Evolutionary conservation across 352 stramenopile genomes (phyloP).

Genomic region (Globisporangium iwayamae): DNA sequence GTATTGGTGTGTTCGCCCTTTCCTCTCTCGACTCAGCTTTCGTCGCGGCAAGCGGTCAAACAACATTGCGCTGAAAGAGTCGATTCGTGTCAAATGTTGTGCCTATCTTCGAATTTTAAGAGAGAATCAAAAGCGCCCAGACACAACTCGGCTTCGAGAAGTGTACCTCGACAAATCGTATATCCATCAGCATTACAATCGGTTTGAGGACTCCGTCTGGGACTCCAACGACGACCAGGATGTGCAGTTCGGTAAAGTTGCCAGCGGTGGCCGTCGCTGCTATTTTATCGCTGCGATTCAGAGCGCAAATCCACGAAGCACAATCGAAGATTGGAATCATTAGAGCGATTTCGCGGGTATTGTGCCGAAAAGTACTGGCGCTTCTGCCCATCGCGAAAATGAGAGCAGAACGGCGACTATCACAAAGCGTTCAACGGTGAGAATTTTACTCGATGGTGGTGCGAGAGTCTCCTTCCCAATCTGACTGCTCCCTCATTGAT

Average conservation of each 20-base stretch:
- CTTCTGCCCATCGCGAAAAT: not conserved
- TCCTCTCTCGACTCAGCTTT: not conserved
- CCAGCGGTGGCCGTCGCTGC: not conserved
- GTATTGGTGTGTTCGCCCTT: not conserved
- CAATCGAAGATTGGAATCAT: not conserved
- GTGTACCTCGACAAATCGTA: slow-evolving; percentile 1
- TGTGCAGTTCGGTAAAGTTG: slow-evolving; percentile 1
- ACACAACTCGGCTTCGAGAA: not conserved
- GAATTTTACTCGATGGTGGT: not conserved
- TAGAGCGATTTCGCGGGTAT: not conserved
- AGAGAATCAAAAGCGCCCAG: not conserved
- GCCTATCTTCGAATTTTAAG: not conserved
- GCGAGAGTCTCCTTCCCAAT: not conserved
- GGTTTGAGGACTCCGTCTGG: slow-evolving; percentile 4
- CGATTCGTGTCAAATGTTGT: not conserved
- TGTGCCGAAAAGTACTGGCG: not conserved
- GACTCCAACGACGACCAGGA: slow-evolving; percentile 1
- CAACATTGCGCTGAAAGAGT: slow-evolving; percentile 8
- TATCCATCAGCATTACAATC: slow-evolving; percentile 2
- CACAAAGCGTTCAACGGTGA: slow-evolving; percentile 2
- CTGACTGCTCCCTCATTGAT: not conserved
- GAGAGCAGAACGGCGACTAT: slow-evolving; percentile 1
- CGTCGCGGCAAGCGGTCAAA: not conserved
- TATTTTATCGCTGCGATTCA: slow-evolving; percentile 4
- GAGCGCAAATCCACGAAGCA: not conserved